Percentiles rank a stretch among this genome's conserved stretches.
phyloP scores from a whole-genome alignment of 2,329 filamentous ascomycete genomes.

The Lizonia empirigonia region DNA sequence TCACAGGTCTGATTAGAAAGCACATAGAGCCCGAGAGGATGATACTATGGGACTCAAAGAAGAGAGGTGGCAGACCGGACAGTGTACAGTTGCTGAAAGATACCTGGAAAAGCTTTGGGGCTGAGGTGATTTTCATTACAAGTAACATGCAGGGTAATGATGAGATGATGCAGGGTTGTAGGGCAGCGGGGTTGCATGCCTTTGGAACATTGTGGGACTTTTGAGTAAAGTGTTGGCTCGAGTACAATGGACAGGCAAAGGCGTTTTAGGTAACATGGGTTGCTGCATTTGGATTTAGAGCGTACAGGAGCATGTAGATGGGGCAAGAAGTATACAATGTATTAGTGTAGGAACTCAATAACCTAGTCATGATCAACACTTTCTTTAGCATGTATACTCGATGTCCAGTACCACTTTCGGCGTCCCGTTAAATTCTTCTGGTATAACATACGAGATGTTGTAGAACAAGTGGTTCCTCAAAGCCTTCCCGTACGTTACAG shows the following conservation, averaged over 20 bases:
- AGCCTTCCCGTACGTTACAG: slow-evolving; percentile 46
- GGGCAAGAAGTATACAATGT: slow-evolving; percentile 1
- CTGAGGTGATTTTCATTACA: slow-evolving; percentile 47
- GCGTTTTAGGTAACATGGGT: neutral
- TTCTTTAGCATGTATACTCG: slow-evolving; percentile 42
- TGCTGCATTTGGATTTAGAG: neutral
- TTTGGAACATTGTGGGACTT: slow-evolving; percentile 48
- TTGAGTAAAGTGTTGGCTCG: slow-evolving; percentile 6
- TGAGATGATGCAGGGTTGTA: slow-evolving; percentile 47
- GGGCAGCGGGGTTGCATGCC: slow-evolving; percentile 38
- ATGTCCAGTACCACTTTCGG: slow-evolving; percentile 47
- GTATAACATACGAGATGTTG: slow-evolving; percentile 56
- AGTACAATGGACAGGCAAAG: neutral
- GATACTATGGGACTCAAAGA: slow-evolving; percentile 47
- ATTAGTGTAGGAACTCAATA: no score
- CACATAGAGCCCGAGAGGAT: slow-evolving; percentile 45
- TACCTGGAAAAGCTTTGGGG: slow-evolving; percentile 41
- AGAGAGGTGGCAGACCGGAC: slow-evolving; percentile 41
- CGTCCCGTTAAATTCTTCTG: slow-evolving; percentile 47
- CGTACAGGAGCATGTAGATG: slow-evolving; percentile 5
- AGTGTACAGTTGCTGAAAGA: slow-evolving; percentile 42
- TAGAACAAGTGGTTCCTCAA: slow-evolving; percentile 54
- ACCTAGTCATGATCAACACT: no score
- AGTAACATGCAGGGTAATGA: slow-evolving; percentile 45
- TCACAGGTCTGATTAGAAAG: slow-evolving; percentile 39